Evolutionary conservation across 2,329 filamentous ascomycete genomes (phyloP).

Genomic region (Fusarium euwallaceae): DNA sequence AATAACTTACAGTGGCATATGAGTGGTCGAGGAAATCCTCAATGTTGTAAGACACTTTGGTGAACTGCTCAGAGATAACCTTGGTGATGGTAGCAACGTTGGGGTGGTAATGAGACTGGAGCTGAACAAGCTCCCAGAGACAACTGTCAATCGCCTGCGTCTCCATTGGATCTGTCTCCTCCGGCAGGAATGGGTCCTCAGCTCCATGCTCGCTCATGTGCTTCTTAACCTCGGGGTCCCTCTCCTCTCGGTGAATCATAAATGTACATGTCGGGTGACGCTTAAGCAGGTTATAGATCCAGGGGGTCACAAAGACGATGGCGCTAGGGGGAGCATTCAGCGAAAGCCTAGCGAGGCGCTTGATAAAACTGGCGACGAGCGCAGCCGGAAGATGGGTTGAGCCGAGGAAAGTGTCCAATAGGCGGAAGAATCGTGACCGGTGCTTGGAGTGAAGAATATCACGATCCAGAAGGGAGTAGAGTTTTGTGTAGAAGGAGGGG

Average conservation of each 20-base stretch:
- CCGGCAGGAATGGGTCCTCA: constrained; percentile 80
- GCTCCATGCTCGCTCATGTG: constrained; percentile 71
- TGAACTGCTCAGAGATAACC: constrained; percentile 97
- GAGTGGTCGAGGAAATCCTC: constrained; percentile 98
- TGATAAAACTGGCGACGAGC: constrained; percentile 95
- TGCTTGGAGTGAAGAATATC: constrained; percentile 94
- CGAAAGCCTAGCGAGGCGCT: constrained; percentile 85
- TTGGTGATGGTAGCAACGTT: constrained; percentile 95
- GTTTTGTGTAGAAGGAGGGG: constrained; percentile 90
- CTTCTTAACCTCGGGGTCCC: constrained; percentile 69
- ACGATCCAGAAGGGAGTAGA: constrained; percentile 91
- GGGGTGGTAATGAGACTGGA: constrained; percentile 95
- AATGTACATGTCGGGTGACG: constrained; percentile 92
- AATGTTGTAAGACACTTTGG: constrained; percentile 93
- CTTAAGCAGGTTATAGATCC: constrained; percentile 95
- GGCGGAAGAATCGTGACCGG: constrained; percentile 90
- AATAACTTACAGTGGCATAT: constrained; percentile 78
- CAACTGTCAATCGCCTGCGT: constrained; percentile 92
- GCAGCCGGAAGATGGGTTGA: constrained; percentile 94
- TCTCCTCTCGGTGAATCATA: constrained; percentile 87
- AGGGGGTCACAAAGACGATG: constrained; percentile 89
- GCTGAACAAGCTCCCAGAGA: constrained; percentile 92
- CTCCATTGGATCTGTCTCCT: constrained; percentile 85
- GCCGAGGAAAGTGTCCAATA: constrained; percentile 89
- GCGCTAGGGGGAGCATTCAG: constrained; percentile 91